These are phyloP conservation scores for Neurospora discreta DNA, from an alignment of 495 filamentous ascomycete genomes.

Conservation along the genomic window DNA sequence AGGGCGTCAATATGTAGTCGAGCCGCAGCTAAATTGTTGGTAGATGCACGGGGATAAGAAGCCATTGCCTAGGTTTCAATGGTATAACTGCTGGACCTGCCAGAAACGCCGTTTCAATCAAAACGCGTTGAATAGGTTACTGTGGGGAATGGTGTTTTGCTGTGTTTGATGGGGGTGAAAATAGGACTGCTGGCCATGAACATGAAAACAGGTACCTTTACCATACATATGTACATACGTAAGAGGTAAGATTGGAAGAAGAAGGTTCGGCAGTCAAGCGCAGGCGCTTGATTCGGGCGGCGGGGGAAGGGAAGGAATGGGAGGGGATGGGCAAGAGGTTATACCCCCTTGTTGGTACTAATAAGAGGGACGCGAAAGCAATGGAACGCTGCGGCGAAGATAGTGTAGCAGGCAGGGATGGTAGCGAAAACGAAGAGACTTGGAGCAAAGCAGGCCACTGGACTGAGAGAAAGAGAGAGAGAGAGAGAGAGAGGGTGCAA, in stretches of 20 bases:
- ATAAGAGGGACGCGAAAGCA: not conserved
- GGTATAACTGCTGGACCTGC: not conserved
- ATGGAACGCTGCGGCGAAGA: not conserved
- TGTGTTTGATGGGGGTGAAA: not conserved
- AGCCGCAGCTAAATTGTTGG: conserved; percentile 20
- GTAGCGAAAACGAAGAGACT: conserved; percentile 33
- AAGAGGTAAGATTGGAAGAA: not conserved
- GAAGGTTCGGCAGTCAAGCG: conserved; percentile 1
- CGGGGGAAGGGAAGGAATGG: not conserved
- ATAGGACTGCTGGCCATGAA: not conserved
- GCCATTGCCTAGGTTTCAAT: not conserved
- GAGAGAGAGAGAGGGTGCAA: not conserved
- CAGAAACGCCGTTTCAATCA: not conserved
- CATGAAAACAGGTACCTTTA: not conserved
- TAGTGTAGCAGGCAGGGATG: not conserved
- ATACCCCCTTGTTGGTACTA: not conserved
- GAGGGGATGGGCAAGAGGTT: not conserved
- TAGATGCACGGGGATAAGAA: conserved; percentile 4
- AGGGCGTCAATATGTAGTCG: conserved; percentile 23
- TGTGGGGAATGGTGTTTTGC: not conserved
- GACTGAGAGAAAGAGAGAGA: not conserved
- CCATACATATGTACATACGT: not conserved
- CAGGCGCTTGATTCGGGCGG: not conserved
- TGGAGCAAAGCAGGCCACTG: conserved; percentile 8
- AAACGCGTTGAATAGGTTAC: not conserved